Evolutionary conservation across 1,284 basidiomycete species (phyloP).

Genomic region (Irpex lacteus): DNA sequence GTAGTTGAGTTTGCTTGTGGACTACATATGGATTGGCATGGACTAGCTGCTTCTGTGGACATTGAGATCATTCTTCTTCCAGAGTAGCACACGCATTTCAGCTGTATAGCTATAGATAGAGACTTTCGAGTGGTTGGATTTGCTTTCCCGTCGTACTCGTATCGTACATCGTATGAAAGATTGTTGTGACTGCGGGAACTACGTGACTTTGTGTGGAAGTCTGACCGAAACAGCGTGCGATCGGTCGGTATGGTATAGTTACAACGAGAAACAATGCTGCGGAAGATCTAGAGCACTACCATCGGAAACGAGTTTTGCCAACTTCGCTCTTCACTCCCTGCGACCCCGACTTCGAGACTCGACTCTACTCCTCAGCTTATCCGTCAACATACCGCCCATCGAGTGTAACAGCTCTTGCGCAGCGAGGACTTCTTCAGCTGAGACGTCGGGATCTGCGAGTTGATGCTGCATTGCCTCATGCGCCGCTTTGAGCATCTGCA

Average conservation of each 20-base stretch:
- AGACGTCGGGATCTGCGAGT: not conserved
- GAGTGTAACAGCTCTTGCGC: not conserved
- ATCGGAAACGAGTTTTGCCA: too few species aligned
- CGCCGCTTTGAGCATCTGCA: not conserved
- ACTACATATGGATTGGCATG: too few species aligned
- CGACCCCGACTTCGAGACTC: not conserved
- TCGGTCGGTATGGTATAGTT: too few species aligned
- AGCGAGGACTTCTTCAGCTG: not conserved
- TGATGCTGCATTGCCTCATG: not conserved
- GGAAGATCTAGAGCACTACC: too few species aligned
- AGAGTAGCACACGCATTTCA: not conserved
- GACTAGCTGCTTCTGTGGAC: not conserved
- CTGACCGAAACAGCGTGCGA: too few species aligned
- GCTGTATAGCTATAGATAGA: not conserved
- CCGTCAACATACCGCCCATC: slow-evolving; percentile 1
- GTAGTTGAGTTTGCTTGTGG: too few species aligned
- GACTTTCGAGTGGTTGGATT: not conserved
- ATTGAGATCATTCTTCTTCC: not conserved
- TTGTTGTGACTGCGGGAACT: not conserved
- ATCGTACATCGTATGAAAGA: not conserved
- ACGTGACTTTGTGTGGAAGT: not conserved
- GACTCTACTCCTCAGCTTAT: not conserved
- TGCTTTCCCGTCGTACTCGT: not conserved
- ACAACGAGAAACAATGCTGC: too few species aligned
- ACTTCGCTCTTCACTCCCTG: not conserved